Base-by-base conservation (phyloP, 75 land plant species). In the Pinus taeda region DNA sequence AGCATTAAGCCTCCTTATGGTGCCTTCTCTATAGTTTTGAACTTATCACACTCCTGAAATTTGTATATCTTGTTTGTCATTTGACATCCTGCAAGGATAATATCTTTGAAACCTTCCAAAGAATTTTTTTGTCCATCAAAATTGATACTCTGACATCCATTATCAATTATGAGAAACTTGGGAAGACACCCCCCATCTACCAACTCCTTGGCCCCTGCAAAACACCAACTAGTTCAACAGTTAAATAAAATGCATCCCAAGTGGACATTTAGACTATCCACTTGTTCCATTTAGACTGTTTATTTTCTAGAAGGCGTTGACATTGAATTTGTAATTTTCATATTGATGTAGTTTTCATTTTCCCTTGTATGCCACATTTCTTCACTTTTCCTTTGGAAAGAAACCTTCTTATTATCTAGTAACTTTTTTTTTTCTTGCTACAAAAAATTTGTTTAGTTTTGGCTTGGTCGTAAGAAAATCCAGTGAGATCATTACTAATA, bases 241-340 rank as follows among this genome's bases (percentile, higher is more conserved):
- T 83, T 49, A 88, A 60, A 78, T 88, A 88, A 57, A 91, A 86
- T 0, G 93, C 93, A 76, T 91, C 90, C 93, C 93, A 91, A 57
- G 93, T 91, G n/a, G n/a, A n/a, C n/a, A n/a, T n/a, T n/a, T n/a
- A n/a, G n/a, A n/a, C n/a, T n/a, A n/a, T n/a, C n/a, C n/a, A n/a
- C n/a, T n/a, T n/a, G n/a, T n/a, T n/a, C n/a, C n/a, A n/a, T n/a
- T n/a, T n/a, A n/a, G n/a, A n/a, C n/a, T n/a, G n/a, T n/a, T n/a
- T n/a, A n/a, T n/a, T n/a, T n/a, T n/a, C n/a, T n/a, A n/a, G n/a
- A n/a, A n/a, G n/a, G n/a, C n/a, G n/a, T n/a, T n/a, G n/a, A n/a
- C n/a, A n/a, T n/a, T n/a, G n/a, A n/a, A n/a, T n/a, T n/a, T n/a
- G n/a, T n/a, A n/a, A n/a, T n/a, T n/a, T n/a, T n/a, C n/a, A n/a